Evolutionary conservation across 75 land plant genomes (phyloP).

Genomic region (Gnetum montanum): DNA sequence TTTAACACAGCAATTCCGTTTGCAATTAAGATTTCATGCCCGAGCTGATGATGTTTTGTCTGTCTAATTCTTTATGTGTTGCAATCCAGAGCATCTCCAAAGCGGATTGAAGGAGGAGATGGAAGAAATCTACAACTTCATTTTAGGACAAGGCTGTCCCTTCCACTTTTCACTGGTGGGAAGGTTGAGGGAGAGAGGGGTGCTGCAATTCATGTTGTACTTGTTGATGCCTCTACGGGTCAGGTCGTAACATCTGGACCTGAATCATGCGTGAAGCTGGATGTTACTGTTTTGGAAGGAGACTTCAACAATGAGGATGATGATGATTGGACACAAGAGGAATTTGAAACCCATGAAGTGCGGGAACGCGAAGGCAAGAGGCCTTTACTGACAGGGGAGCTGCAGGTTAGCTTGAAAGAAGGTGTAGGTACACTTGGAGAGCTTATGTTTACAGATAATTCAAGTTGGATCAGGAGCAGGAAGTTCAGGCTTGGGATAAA

Average conservation of each 20-base stretch:
- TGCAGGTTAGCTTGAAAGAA: slow-evolving; percentile 71
- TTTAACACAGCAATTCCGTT: too few species aligned
- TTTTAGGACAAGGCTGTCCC: slow-evolving; percentile 68
- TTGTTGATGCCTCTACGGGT: slow-evolving; percentile 56
- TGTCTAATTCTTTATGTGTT: too few species aligned
- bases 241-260: slow-evolving; percentile 66
- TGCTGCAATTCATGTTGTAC: slow-evolving; percentile 73
- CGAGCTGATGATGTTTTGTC: too few species aligned
- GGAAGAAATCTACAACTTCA: slow-evolving; percentile 68
- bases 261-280: slow-evolving; percentile 70
- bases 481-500: slow-evolving; percentile 88
- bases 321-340: slow-evolving; percentile 79
- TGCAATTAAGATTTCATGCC: too few species aligned
- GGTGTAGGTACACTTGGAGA: slow-evolving; percentile 91
- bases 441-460: slow-evolving; percentile 88
- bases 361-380: slow-evolving; percentile 93
- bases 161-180: slow-evolving; percentile 92
- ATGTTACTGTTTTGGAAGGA: slow-evolving; percentile 85
- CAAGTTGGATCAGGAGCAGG: slow-evolving; percentile 96
- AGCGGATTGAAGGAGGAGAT: slow-evolving; percentile 73
- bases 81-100: slow-evolving; percentile 67
- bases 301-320: slow-evolving; percentile 84
- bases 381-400: slow-evolving; percentile 78
- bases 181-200: slow-evolving; percentile 93
- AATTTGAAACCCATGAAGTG: slow-evolving; percentile 74